Evolutionary conservation across 148 eudicot genomes (phyloP), one percentile per base, ranked within the genome.

Genomic region (Cornus kousa): DNA sequence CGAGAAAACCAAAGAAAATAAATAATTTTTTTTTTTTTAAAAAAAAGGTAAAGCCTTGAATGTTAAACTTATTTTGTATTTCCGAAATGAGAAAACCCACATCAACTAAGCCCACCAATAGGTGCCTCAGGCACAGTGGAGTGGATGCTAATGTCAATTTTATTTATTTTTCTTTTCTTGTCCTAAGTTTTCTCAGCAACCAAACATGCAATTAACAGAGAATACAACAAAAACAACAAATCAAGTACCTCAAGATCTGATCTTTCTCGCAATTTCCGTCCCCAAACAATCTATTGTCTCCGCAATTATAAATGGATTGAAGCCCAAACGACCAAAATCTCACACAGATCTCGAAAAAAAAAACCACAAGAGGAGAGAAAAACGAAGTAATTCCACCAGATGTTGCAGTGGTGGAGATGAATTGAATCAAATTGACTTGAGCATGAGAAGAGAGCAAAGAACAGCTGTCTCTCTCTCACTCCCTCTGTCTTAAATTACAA

Each of bases 181-280:
- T 22, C 50, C 53, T 13, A 23, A 8, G 24, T 43, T 66, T 39
- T 13, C 57, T 75, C 23, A 43, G 37, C 71, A 67, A 67, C 71
- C 60, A 9, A 76, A 23, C 43, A 50, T 14, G 31, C 2, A 5
- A 50, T 46, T 28, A 31, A 19, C 12, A 39, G 24, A 68, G 19
- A 6, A 46, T n/a, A 7, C 62, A 17, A 24, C 14, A n/a, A 24
- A 48, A 19, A 8, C 39, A 53, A 33, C 23, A 32, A 16, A 77
- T 72, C 32, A n/a, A 76, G n/a, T 77, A 77, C 79, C 79, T 5
- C 32, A 68, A 68, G 73, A 77, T 77, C 73, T 28, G 73, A 40
- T 10, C 32, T 32, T 13, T 31, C 11, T 32, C 73, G 66, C 16
- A n/a, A 68, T 28, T 31, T 28, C 72, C 64, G 19, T 68, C 17